These are phyloP conservation scores for Tranzscheliella williamsii DNA, from an alignment of 1,284 basidiomycete species.

Conservation along the genomic window DNA sequence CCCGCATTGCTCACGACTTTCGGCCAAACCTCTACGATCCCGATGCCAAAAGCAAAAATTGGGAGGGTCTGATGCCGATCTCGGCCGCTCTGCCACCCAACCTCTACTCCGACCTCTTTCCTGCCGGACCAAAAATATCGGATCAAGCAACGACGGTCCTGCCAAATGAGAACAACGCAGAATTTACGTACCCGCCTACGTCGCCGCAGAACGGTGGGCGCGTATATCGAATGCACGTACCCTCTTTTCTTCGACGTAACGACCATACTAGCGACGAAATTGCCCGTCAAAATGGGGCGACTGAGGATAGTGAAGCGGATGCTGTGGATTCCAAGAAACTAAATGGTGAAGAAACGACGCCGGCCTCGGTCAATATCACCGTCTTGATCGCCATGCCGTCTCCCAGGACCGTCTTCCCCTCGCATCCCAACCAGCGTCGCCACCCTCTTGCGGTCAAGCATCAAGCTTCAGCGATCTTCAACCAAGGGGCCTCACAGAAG, in stretches of 20 bases:
- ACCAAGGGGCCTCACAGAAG: slow-evolving; percentile 10
- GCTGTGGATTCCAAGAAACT: slow-evolving; percentile 2
- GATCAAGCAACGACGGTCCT: neutral
- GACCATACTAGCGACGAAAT: slow-evolving; percentile 9
- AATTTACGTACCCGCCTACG: slow-evolving; percentile 22
- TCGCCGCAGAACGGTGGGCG: slow-evolving; percentile 6
- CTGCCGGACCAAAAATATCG: slow-evolving; percentile 1
- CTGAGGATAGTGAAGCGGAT: slow-evolving; percentile 1
- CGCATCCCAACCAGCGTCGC: slow-evolving; percentile 3
- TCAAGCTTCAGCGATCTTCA: slow-evolving; percentile 15
- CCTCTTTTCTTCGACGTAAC: slow-evolving; percentile 25
- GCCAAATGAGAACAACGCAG: slow-evolving; percentile 1
- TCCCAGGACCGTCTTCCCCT: slow-evolving; percentile 46
- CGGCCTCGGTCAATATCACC: slow-evolving; percentile 49
- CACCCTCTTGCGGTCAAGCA: slow-evolving; percentile 11
- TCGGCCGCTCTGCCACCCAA: slow-evolving; percentile 41
- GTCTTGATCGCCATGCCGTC: slow-evolving; percentile 56
- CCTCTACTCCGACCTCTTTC: slow-evolving; percentile 36
- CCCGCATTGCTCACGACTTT: slow-evolving; percentile 42
- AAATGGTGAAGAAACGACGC: slow-evolving; percentile 11
- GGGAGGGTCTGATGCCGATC: slow-evolving; percentile 50
- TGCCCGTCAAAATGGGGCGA: neutral
- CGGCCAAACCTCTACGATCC: slow-evolving; percentile 19
- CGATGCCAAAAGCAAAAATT: slow-evolving; percentile 35
- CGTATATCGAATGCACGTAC: slow-evolving; percentile 24